These are phyloP conservation scores for Ustilago sp. DNA, from an alignment of 1,284 basidiomycete species.

Conservation along the genomic window DNA sequence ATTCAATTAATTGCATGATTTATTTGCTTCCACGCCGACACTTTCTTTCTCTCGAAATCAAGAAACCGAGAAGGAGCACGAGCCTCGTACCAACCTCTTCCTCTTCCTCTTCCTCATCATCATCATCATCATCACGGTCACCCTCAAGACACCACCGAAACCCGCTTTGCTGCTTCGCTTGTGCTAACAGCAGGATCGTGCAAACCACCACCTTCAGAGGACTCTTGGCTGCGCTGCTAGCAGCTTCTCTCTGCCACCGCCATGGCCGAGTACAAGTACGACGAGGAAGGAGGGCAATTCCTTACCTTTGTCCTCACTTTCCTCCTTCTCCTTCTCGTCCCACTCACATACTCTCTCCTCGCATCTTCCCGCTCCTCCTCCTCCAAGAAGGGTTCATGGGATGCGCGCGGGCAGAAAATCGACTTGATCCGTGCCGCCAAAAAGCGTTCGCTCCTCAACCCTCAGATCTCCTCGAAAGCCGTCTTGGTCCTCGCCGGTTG, in stretches of 20 bases:
- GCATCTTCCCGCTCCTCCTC: conserved; percentile 22
- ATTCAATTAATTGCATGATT: neutral
- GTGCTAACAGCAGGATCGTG: neutral
- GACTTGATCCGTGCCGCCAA: conserved; percentile 40
- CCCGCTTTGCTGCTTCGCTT: neutral
- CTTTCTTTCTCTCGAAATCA: neutral
- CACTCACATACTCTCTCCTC: conserved; percentile 64
- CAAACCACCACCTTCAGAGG: neutral
- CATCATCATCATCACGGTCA: neutral
- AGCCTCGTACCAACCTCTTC: neutral
- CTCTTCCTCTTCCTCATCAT: conserved; percentile 6
- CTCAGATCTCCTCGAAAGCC: conserved; percentile 49
- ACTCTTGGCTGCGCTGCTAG: neutral
- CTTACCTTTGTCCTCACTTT: conserved; percentile 68
- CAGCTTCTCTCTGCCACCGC: conserved; percentile 2
- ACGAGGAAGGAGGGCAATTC: conserved; percentile 69
- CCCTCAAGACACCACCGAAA: neutral
- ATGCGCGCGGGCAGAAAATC: conserved; percentile 63
- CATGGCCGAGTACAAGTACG: conserved; percentile 70
- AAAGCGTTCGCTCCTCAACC: conserved; percentile 55
- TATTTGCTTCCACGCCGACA: conserved; percentile 4
- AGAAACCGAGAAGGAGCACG: neutral
- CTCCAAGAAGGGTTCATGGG: conserved; percentile 59
- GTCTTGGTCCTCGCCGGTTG: conserved; percentile 77
- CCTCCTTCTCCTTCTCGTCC: conserved; percentile 64